These are phyloP conservation scores for Crepidotus variabilis DNA, from an alignment of 768 basidiomycete genomes.

Conservation along the genomic window DNA sequence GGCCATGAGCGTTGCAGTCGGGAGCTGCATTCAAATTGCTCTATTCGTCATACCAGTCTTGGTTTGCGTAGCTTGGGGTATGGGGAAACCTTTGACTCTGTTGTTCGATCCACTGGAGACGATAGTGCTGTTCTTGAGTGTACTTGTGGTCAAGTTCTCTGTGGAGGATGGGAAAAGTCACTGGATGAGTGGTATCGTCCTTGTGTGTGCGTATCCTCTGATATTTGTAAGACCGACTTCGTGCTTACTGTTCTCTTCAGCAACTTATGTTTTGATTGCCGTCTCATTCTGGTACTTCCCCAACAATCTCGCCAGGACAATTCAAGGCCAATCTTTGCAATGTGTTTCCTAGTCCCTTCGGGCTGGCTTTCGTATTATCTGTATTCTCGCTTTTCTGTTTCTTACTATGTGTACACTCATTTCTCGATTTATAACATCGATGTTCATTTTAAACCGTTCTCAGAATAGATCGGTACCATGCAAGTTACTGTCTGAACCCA, in stretches of 20 bases:
- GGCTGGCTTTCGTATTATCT: no score
- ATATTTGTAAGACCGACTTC: not conserved
- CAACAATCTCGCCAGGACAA: slow-evolving; percentile 24
- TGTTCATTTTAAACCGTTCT: no score
- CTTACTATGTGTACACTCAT: no score
- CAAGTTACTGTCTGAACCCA: no score
- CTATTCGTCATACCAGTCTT: slow-evolving; percentile 38
- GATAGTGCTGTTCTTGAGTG: slow-evolving; percentile 35
- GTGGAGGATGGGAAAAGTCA: slow-evolving; percentile 45
- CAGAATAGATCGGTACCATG: no score
- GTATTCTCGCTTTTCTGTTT: no score
- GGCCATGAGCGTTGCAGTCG: slow-evolving; percentile 40
- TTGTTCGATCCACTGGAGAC: slow-evolving; percentile 38
- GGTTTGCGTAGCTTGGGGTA: slow-evolving; percentile 35
- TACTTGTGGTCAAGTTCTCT: slow-evolving; percentile 38
- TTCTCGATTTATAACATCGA: no score
- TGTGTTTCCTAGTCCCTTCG: no score
- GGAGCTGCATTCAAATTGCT: slow-evolving; percentile 40
- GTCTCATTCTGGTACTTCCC: slow-evolving; percentile 39
- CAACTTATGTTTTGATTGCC: slow-evolving; percentile 32
- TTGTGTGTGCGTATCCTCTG: slow-evolving; percentile 26
- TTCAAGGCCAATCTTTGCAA: slow-evolving; percentile 23
- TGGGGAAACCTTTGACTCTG: slow-evolving; percentile 35
- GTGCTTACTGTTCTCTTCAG: slow-evolving; percentile 12
- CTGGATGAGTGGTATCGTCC: slow-evolving; percentile 41